Evolutionary conservation across 805 yeast genomes (phyloP).

Genomic region (Saccharomyces kudriavzevii): DNA sequence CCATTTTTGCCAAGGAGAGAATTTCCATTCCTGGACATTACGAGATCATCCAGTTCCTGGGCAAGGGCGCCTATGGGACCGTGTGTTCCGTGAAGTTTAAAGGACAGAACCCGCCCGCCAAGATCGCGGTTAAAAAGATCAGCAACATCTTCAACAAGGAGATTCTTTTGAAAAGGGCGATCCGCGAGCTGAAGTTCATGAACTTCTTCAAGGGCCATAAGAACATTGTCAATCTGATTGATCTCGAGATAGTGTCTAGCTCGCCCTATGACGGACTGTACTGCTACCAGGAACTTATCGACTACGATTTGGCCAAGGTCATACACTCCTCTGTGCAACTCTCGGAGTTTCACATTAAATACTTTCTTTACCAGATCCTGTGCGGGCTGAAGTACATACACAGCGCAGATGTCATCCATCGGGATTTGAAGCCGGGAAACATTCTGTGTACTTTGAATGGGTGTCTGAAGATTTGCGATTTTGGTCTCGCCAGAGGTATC

Average conservation of each 20-base stretch:
- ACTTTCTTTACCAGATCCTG: slow-evolving; percentile 69
- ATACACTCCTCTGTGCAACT: slow-evolving; percentile 69
- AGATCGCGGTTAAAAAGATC: slow-evolving; percentile 76
- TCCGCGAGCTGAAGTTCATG: slow-evolving; percentile 77
- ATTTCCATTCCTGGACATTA: slow-evolving; percentile 60
- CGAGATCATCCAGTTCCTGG: slow-evolving; percentile 49
- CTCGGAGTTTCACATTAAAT: slow-evolving; percentile 75
- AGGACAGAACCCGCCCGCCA: slow-evolving; percentile 20
- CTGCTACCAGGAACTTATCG: slow-evolving; percentile 80
- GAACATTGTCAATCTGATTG: slow-evolving; percentile 67
- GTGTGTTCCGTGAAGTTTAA: slow-evolving; percentile 62
- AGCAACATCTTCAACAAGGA: slow-evolving; percentile 59
- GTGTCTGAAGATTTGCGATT: slow-evolving; percentile 77
- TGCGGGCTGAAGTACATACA: slow-evolving; percentile 87
- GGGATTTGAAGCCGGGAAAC: slow-evolving; percentile 90
- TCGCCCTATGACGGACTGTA: slow-evolving; percentile 79
- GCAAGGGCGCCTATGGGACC: slow-evolving; percentile 81
- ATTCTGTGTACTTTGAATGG: slow-evolving; percentile 72
- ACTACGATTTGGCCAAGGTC: slow-evolving; percentile 73
- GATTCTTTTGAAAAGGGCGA: slow-evolving; percentile 65
- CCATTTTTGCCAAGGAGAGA: slow-evolving; percentile 43
- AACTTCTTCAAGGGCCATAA: slow-evolving; percentile 77
- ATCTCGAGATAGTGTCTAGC: slow-evolving; percentile 58
- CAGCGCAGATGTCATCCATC: slow-evolving; percentile 83
- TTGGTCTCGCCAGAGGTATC: slow-evolving; percentile 84